Percentiles rank a stretch among this genome's conserved stretches.
These are phyloP conservation scores for Aspergillus fumigatiaffinis DNA, from an alignment of 2,329 filamentous ascomycete species.

Conservation along the genomic window DNA sequence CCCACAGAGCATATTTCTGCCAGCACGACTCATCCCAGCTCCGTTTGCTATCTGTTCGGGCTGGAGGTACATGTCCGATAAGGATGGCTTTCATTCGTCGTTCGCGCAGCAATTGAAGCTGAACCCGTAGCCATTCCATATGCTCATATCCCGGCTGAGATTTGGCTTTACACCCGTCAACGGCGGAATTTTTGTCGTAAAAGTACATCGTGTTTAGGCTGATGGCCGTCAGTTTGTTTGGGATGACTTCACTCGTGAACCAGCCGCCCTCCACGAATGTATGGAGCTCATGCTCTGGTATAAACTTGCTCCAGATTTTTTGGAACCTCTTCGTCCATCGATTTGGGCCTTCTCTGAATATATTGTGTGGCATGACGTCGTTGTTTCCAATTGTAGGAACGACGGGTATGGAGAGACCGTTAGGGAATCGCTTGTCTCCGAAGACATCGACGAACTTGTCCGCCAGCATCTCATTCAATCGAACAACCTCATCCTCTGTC, in stretches of 20 bases:
- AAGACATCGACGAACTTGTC: conserved; percentile 75
- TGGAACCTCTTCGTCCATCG: conserved; percentile 75
- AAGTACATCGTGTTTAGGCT: conserved; percentile 97
- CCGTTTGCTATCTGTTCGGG: conserved; percentile 76
- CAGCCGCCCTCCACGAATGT: conserved; percentile 89
- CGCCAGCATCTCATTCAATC: conserved; percentile 71
- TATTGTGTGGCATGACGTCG: conserved; percentile 95
- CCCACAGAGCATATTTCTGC: conserved; percentile 94
- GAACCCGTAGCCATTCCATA: conserved; percentile 91
- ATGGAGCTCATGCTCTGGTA: conserved; percentile 88
- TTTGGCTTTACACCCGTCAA: conserved; percentile 78
- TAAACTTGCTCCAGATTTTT: conserved; percentile 78
- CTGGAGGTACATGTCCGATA: conserved; percentile 90
- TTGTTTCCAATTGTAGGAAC: conserved; percentile 95
- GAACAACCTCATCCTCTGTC: conserved; percentile 68
- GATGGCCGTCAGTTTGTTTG: conserved; percentile 78
- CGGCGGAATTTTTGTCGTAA: conserved; percentile 86
- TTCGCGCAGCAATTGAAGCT: conserved; percentile 76
- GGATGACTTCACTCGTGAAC: conserved; percentile 91
- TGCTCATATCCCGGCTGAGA: conserved; percentile 88
- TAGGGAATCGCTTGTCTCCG: conserved; percentile 50
- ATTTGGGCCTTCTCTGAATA: conserved; percentile 81
- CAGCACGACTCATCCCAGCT: conserved; percentile 97
- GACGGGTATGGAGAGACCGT: conserved; percentile 68
- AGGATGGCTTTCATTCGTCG: conserved; percentile 91